phyloP scores from a whole-genome alignment of 805 yeast genomes.

The Candida patagonica region DNA sequence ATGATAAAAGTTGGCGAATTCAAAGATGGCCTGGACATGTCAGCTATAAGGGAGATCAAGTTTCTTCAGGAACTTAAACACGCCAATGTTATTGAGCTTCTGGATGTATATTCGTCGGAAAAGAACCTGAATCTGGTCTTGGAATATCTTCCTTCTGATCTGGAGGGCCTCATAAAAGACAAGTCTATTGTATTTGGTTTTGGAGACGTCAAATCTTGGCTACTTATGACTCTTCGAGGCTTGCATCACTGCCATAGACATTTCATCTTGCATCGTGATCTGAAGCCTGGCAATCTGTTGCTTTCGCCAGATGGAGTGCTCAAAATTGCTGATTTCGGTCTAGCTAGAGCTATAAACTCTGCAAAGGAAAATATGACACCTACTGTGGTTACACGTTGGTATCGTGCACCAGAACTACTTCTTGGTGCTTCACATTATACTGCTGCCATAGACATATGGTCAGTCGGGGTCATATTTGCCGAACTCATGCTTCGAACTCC shows the following conservation, averaged over 20 bases:
- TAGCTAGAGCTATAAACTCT: slow-evolving; percentile 71
- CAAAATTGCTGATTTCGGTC: slow-evolving; percentile 95
- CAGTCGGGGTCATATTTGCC: slow-evolving; percentile 92
- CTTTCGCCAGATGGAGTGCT: slow-evolving; percentile 80
- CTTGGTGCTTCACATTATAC: slow-evolving; percentile 87
- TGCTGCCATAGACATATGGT: slow-evolving; percentile 89
- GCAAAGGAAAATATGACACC: slow-evolving; percentile 68
- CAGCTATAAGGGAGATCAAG: slow-evolving; percentile 90
- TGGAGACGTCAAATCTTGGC: slow-evolving; percentile 87
- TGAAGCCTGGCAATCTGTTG: slow-evolving; percentile 85
- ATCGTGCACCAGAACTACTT: slow-evolving; percentile 88
- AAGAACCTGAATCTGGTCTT: slow-evolving; percentile 72
- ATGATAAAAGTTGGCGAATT: slow-evolving; percentile 91
- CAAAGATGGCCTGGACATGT: slow-evolving; percentile 96
- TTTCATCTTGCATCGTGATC: slow-evolving; percentile 81
- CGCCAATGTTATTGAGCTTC: slow-evolving; percentile 72
- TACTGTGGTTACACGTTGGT: slow-evolving; percentile 97
- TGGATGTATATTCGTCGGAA: slow-evolving; percentile 72
- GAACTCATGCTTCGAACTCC: slow-evolving; percentile 94
- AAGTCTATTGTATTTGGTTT: slow-evolving; percentile 64
- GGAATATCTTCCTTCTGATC: slow-evolving; percentile 86
- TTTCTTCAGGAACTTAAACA: slow-evolving; percentile 75
- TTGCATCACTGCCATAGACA: slow-evolving; percentile 93
- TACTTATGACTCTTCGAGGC: slow-evolving; percentile 89
- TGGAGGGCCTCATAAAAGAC: slow-evolving; percentile 84